Base-by-base conservation (phyloP, 2,329 filamentous ascomycete genomes). In the Decorospora gaudefroyi region DNA sequence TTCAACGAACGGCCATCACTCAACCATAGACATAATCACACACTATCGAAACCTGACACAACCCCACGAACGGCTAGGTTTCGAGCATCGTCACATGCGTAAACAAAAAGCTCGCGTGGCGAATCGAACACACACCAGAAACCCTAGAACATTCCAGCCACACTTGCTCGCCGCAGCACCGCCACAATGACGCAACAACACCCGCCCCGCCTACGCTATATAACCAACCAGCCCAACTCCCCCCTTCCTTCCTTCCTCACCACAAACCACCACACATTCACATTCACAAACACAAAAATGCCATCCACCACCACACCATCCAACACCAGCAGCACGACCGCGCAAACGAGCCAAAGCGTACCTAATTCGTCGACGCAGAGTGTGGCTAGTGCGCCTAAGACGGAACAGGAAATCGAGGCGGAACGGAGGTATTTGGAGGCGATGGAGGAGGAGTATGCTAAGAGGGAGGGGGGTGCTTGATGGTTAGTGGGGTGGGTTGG, bases 371-470 rank as follows among this genome's bases (percentile, higher is more conserved):
- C 54, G 0, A 64, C 59, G 1, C 64, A 66, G 33, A 62, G 56
- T 34, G 59, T 66, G 45, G 57, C 60, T 4, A 64, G 59, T 8
- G 55, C 59, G 4, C 53, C 40, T 4, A 67, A 67, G 42, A 64
- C 60, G 0, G 61, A 66, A 40, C 57, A 55, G 7, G 65, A 70
- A 49, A 49, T 58, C 10, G 63, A 66, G 35, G 65, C 66, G 1
- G 69, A 70, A 39, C 52, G 55, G 23, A 18, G 67, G 38, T 71
- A 71, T 23, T 62, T 71, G 39, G 68, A 70, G 55, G 50, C 64
- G 6, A 71, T 72, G 19, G 68, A 72, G 55, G 68, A 70, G 51
- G 69, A 72, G 46, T 72, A 70, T 50, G 68, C 68, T 5, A 72
- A 72, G 58, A 37, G 67, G 3, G 68, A 72, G 54, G 67, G 69